Percentiles rank a stretch among this genome's conserved stretches.
Evolutionary conservation across 2,329 filamentous ascomycete genomes (phyloP).

Genomic region (Botrytis byssoidea): DNA sequence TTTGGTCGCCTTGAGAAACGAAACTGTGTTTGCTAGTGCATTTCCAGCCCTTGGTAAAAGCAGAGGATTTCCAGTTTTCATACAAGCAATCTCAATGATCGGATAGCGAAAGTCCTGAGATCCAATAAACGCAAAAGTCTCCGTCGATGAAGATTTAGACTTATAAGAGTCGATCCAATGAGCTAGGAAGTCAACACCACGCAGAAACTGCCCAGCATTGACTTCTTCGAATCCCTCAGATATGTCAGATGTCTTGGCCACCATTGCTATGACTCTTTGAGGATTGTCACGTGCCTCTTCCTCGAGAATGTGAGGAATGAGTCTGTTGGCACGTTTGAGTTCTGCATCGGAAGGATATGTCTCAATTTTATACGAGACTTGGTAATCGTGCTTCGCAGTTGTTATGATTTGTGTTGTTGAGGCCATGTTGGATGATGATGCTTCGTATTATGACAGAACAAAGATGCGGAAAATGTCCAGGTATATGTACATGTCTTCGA

Average conservation of each 20-base stretch:
- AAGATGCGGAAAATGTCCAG: neutral
- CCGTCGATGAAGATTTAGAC: neutral
- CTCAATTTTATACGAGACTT: neutral
- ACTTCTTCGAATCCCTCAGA: conserved; percentile 21
- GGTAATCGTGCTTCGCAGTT: neutral
- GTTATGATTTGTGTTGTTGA: neutral
- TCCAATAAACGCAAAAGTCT: conserved; percentile 30
- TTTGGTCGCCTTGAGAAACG: conserved; percentile 25
- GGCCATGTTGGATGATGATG: neutral
- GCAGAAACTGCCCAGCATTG: conserved; percentile 25
- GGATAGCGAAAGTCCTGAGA: conserved; percentile 32
- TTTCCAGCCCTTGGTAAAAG: conserved; percentile 29
- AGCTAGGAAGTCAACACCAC: conserved; percentile 29
- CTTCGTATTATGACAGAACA: no score
- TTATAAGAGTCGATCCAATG: conserved; percentile 26
- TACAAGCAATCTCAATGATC: conserved; percentile 19
- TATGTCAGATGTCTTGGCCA: conserved; percentile 22
- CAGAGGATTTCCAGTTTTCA: conserved; percentile 24
- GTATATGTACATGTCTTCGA: neutral
- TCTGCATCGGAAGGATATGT: neutral
- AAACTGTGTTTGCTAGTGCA: conserved; percentile 27
- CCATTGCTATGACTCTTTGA: conserved; percentile 22
- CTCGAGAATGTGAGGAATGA: conserved; percentile 28
- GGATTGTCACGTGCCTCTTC: conserved; percentile 21
- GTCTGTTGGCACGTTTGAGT: neutral